phyloP scores from a whole-genome alignment of 345 rosid species.

The Sisymbrium altissimum region DNA sequence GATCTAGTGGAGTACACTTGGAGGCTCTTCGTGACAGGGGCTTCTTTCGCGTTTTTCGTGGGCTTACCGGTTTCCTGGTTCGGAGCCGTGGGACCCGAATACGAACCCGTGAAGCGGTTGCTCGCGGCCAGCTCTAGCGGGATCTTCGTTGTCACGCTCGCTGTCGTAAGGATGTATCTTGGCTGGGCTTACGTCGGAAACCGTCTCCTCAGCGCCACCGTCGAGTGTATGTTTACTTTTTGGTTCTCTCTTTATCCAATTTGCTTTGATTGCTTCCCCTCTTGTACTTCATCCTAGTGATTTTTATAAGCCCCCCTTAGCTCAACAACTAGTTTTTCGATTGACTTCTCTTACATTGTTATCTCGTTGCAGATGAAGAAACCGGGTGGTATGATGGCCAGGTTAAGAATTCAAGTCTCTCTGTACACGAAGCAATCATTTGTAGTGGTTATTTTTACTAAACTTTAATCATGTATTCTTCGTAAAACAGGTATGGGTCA shows the following conservation, averaged over 20 bases:
- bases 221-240: constrained; percentile 51
- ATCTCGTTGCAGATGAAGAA: constrained; percentile 74
- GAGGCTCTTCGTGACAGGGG: constrained; percentile 62
- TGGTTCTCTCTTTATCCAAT: not conserved
- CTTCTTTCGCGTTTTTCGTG: constrained; percentile 61
- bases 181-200: constrained; percentile 99
- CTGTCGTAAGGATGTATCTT: constrained; percentile 89
- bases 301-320: too few relatives aligned
- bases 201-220: constrained; percentile 93
- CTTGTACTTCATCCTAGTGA: too few relatives aligned
- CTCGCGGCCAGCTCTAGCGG: constrained; percentile 73
- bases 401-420: constrained; percentile 40
- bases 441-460: too few relatives aligned
- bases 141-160: constrained; percentile 67
- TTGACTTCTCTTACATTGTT: not conserved
- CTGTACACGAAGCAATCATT: not conserved
- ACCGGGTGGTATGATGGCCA: constrained; percentile 98
- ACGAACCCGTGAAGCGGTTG: constrained; percentile 55
- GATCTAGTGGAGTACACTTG: constrained; percentile 55
- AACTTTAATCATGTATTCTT: not conserved
- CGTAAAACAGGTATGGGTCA: constrained; percentile 84
- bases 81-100: constrained; percentile 64
- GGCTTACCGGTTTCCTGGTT: constrained; percentile 87
- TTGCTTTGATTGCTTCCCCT: not conserved
- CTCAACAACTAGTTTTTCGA: not conserved